phyloP scores from a whole-genome alignment of 1,284 basidiomycete species.

The Volvariella volvacea region DNA sequence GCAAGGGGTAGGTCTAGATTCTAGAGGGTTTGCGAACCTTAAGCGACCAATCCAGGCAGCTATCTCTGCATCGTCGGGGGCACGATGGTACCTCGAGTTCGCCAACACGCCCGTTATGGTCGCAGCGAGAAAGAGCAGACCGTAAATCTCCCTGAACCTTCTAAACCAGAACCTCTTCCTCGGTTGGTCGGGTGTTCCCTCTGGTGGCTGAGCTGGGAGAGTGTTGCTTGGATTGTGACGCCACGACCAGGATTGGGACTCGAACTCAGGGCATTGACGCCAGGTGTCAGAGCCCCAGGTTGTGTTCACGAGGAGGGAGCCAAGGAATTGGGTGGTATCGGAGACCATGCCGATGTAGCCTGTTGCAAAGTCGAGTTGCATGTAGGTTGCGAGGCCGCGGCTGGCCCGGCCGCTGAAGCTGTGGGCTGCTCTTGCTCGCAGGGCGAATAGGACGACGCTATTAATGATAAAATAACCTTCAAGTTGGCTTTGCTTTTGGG shows the following conservation, averaged over 20 bases:
- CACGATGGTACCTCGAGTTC: background rate
- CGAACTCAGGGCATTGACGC: background rate
- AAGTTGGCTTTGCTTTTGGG: no score
- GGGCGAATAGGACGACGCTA: slow-evolving; percentile 21
- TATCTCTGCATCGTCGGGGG: background rate
- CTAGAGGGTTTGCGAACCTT: background rate
- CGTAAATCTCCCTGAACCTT: background rate
- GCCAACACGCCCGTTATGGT: background rate
- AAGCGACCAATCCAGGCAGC: background rate
- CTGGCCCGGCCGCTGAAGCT: slow-evolving; percentile 13
- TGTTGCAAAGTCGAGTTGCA: slow-evolving; percentile 22
- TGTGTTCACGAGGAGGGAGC: slow-evolving; percentile 24
- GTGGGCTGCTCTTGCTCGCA: slow-evolving; percentile 20
- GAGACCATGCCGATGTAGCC: slow-evolving; percentile 23
- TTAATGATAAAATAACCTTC: no score
- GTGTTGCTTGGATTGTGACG: background rate
- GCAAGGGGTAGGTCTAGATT: background rate
- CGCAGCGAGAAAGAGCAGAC: background rate
- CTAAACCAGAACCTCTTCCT: background rate
- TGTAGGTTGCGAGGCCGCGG: slow-evolving; percentile 19
- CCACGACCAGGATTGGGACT: background rate
- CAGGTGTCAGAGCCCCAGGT: background rate
- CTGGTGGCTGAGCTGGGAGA: background rate
- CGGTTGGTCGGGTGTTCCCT: background rate
- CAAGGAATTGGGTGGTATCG: slow-evolving; percentile 21